phyloP scores from a whole-genome alignment of 2,329 filamentous ascomycete genomes.

The Tolypocladium album region DNA sequence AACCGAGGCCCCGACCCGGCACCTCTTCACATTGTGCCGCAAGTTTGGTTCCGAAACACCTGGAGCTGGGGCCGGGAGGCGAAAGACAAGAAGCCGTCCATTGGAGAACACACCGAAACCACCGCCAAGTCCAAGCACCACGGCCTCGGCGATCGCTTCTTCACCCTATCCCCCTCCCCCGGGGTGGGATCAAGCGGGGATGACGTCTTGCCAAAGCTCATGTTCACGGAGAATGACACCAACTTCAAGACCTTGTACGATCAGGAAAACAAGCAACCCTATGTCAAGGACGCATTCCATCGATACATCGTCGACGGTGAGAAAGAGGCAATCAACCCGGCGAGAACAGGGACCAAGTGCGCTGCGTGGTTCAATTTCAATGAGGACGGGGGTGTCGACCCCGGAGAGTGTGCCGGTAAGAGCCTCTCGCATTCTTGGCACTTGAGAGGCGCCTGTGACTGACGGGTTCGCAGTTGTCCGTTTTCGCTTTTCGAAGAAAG shows the following conservation, averaged over 20 bases:
- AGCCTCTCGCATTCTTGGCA: too few relatives aligned
- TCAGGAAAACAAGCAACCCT: slow-evolving; percentile 67
- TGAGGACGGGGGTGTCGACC: slow-evolving; percentile 74
- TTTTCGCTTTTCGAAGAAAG: slow-evolving; percentile 72
- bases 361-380: slow-evolving; percentile 90
- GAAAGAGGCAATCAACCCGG: slow-evolving; percentile 72
- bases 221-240: slow-evolving; percentile 95
- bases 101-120: slow-evolving; percentile 54
- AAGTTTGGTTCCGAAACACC: slow-evolving; percentile 95
- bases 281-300: slow-evolving; percentile 95
- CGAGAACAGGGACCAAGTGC: slow-evolving; percentile 71
- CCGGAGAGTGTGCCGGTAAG: slow-evolving; percentile 82
- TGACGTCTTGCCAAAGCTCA: slow-evolving; percentile 72
- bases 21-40: slow-evolving; percentile 84
- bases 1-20: slow-evolving; percentile 87
- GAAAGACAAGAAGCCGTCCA: slow-evolving; percentile 67
- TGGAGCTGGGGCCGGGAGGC: slow-evolving; percentile 88
- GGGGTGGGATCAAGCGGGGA: slow-evolving; percentile 68
- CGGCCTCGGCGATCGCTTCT: slow-evolving; percentile 71
- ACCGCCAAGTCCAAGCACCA: slow-evolving; percentile 68
- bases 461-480: slow-evolving; percentile 55
- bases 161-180: slow-evolving; percentile 81
- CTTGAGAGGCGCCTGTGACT: not conserved
- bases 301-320: slow-evolving; percentile 74
- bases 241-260: slow-evolving; percentile 71